These are phyloP conservation scores for Paraurostyla sp. DNA, from an alignment of 73 alveolate genomes.

Conservation along the genomic window DNA sequence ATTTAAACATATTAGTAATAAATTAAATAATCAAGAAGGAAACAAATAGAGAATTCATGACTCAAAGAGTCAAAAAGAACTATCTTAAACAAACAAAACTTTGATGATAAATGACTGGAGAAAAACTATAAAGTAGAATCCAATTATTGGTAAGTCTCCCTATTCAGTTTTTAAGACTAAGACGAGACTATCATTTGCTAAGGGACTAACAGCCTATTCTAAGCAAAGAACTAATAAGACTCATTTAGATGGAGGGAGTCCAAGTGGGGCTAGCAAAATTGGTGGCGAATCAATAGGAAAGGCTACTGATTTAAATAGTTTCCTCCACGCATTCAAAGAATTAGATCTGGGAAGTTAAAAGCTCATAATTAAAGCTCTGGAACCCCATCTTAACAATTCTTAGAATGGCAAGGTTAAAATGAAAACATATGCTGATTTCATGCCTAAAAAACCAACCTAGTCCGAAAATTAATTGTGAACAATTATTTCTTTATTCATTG, in stretches of 20 bases:
- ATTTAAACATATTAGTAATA: not conserved
- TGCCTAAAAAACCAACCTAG: too few relatives aligned
- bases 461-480: too few relatives aligned
- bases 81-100: not conserved
- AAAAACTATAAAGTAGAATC: not conserved
- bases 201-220: not conserved
- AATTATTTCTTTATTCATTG: too few relatives aligned
- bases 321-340: not conserved
- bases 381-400: not conserved
- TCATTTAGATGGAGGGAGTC: not conserved
- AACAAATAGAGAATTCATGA: not conserved
- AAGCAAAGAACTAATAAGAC: not conserved
- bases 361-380: not conserved
- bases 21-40: not conserved
- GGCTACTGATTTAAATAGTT: not conserved
- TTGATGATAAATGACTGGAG: not conserved
- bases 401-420: not conserved
- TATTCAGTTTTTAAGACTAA: too few relatives aligned
- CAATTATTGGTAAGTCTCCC: not conserved
- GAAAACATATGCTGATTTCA: slow-evolving; percentile 1
- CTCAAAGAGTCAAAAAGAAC: too few relatives aligned
- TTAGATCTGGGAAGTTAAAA: not conserved
- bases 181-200: not conserved
- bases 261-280: not conserved
- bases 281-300: not conserved